A percentile compares a stretch with the other conserved stretches of the same genome.
These are phyloP conservation scores for Boletellus deceptivus DNA, from an alignment of 1,284 basidiomycete genomes.

Conservation along the genomic window DNA sequence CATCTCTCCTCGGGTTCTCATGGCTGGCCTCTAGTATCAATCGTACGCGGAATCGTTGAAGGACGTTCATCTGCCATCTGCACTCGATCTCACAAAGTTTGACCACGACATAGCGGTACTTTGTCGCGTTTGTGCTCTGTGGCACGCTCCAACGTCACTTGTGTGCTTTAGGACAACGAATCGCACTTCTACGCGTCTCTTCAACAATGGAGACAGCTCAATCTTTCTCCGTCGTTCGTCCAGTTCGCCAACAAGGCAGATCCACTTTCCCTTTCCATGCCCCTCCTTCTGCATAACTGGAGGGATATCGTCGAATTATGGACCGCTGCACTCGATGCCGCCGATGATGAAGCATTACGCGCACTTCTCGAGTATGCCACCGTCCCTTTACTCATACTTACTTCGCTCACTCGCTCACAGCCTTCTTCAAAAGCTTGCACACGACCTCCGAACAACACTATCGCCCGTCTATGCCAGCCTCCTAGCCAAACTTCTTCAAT, in stretches of 20 bases:
- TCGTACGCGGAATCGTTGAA: constrained; percentile 68
- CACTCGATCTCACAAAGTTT: constrained; percentile 53
- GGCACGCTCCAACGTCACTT: constrained; percentile 1
- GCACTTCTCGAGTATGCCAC: constrained; percentile 69
- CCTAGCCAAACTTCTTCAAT: constrained; percentile 50
- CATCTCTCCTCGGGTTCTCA: neutral
- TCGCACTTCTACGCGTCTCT: constrained; percentile 72
- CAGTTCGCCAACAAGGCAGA: constrained; percentile 62
- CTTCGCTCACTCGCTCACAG: constrained; percentile 38
- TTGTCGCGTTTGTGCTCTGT: neutral
- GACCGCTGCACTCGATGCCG: constrained; percentile 49
- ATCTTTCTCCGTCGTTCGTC: constrained; percentile 75
- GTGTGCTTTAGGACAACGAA: constrained; percentile 55
- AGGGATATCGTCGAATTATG: constrained; percentile 62
- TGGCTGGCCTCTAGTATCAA: constrained; percentile 51
- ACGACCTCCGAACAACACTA: constrained; percentile 73
- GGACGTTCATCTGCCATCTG: constrained; percentile 68
- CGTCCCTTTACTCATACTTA: neutral
- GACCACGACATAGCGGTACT: constrained; percentile 60
- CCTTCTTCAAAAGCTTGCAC: constrained; percentile 69
- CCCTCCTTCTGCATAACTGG: constrained; percentile 81
- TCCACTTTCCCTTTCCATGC: constrained; percentile 71
- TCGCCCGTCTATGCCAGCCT: constrained; percentile 56
- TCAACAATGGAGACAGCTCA: constrained; percentile 74
- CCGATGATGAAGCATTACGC: constrained; percentile 68